These are phyloP conservation scores for Mucor mucedo DNA, from an alignment of 371 early-diverging fungal genomes.

Conservation along the genomic window DNA sequence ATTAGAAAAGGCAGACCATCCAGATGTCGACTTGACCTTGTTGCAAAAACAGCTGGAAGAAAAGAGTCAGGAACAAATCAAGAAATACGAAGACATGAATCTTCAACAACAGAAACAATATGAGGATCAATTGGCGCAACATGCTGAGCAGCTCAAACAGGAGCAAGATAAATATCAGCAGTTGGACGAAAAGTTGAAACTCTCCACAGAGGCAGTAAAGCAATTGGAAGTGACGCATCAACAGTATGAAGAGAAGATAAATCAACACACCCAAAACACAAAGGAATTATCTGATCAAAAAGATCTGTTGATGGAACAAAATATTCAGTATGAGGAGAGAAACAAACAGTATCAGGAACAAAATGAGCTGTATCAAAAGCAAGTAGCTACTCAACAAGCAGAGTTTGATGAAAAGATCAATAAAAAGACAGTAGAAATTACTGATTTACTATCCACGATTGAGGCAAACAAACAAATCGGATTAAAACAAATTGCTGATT, in stretches of 20 bases:
- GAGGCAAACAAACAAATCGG: constrained; percentile 8
- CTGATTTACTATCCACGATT: constrained; percentile 2
- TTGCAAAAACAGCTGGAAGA: not conserved
- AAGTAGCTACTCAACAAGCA: not conserved
- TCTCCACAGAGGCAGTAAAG: not conserved
- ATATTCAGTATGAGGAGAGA: not conserved
- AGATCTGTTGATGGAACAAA: not conserved
- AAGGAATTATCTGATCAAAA: not conserved
- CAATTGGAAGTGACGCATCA: not conserved
- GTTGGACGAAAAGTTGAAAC: not conserved
- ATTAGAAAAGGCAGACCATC: not conserved
- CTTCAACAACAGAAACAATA: not conserved
- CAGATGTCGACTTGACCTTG: not conserved
- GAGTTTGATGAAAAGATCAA: constrained; percentile 17
- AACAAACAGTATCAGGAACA: not conserved
- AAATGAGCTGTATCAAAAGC: not conserved
- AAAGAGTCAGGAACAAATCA: constrained; percentile 3
- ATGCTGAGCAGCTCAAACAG: not conserved
- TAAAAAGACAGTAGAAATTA: constrained; percentile 15
- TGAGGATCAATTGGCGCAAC: not conserved
- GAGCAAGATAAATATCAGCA: not conserved
- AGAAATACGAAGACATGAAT: not conserved
- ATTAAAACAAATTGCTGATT: constrained; percentile 1
- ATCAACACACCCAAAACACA: not conserved
- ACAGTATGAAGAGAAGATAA: not conserved